A percentile compares a stretch with the other conserved stretches of the same genome.
Conservation (phyloP, 352 stramenopile species). For the Thraustotheca clavata region DNA sequence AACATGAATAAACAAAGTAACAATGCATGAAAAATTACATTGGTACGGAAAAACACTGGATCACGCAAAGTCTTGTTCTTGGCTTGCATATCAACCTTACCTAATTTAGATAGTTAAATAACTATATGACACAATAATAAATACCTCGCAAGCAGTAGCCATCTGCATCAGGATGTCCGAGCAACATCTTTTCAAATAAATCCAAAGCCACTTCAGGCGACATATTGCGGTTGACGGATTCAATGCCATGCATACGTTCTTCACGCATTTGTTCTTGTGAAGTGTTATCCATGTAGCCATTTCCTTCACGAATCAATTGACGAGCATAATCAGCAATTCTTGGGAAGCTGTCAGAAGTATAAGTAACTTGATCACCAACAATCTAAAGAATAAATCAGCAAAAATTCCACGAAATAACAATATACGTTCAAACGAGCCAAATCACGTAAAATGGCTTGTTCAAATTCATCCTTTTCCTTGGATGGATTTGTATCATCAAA, state of each 20-base stretch:
- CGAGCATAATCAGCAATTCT: conserved; percentile 92
- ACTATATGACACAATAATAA: neutral
- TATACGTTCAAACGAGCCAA: conserved; percentile 64
- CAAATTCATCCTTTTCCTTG: conserved; percentile 99
- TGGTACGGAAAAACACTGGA: conserved; percentile 82
- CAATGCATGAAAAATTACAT: conserved; percentile 23
- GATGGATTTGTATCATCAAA: conserved; percentile 99
- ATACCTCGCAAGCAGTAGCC: conserved; percentile 69
- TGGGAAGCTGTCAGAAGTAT: conserved; percentile 98
- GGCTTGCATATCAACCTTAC: conserved; percentile 94
- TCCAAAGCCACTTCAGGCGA: conserved; percentile 76
- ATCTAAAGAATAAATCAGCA: conserved; percentile 25
- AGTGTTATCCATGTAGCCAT: conserved; percentile 99
- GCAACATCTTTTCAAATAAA: conserved; percentile 96
- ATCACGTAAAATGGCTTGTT: conserved; percentile 92
- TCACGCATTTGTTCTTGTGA: conserved; percentile 96
- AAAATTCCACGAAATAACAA: conserved; percentile 5
- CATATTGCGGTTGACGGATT: conserved; percentile 89
- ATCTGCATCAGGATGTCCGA: conserved; percentile 71
- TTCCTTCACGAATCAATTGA: conserved; percentile 91
- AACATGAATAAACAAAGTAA: neutral
- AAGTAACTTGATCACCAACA: conserved; percentile 79
- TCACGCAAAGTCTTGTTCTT: conserved; percentile 87
- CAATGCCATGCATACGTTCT: conserved; percentile 90
- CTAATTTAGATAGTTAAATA: conserved; percentile 18